Conservation (phyloP, 2,329 filamentous ascomycete genomes). For the Coniochaeta ligniaria region DNA sequence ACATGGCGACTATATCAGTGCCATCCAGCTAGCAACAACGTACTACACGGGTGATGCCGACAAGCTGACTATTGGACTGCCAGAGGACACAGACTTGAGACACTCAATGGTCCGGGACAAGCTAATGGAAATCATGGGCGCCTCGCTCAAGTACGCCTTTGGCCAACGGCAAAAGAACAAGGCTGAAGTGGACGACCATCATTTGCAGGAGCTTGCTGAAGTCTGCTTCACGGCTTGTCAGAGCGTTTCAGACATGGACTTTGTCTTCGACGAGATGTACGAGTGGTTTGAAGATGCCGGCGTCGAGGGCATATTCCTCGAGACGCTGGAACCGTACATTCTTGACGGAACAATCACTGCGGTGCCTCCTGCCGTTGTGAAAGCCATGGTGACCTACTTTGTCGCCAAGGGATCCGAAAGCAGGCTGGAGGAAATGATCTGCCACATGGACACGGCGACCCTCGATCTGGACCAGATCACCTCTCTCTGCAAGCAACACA, state of each 20-base stretch:
- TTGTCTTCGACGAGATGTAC: conserved; percentile 86
- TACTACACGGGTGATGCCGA: conserved; percentile 92
- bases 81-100: conserved; percentile 69
- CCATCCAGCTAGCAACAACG: conserved; percentile 81
- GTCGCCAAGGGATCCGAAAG: conserved; percentile 67
- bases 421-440: conserved; percentile 88
- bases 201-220: conserved; percentile 71
- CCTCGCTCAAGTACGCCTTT: conserved; percentile 86
- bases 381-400: conserved; percentile 77
- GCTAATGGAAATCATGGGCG: conserved; percentile 85
- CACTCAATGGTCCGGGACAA: conserved; percentile 83
- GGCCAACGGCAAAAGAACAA: conserved; percentile 50
- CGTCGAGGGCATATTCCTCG: conserved; percentile 70
- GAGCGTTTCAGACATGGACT: conserved; percentile 69
- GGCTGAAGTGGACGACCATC: conserved; percentile 40
- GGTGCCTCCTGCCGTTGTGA: conserved; percentile 77
- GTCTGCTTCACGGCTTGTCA: conserved; percentile 80
- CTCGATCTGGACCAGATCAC: conserved; percentile 94
- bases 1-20: conserved; percentile 88
- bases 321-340: conserved; percentile 83
- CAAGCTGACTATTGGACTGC: conserved; percentile 87
- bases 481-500: conserved; percentile 80
- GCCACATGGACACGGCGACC: conserved; percentile 81
- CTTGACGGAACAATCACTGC: conserved; percentile 67
- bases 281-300: conserved; percentile 79